Evolutionary conservation across 1,139 yeast species (phyloP), one percentile per base, ranked within the genome.

Genomic region (Blastobotrys aristatus): DNA sequence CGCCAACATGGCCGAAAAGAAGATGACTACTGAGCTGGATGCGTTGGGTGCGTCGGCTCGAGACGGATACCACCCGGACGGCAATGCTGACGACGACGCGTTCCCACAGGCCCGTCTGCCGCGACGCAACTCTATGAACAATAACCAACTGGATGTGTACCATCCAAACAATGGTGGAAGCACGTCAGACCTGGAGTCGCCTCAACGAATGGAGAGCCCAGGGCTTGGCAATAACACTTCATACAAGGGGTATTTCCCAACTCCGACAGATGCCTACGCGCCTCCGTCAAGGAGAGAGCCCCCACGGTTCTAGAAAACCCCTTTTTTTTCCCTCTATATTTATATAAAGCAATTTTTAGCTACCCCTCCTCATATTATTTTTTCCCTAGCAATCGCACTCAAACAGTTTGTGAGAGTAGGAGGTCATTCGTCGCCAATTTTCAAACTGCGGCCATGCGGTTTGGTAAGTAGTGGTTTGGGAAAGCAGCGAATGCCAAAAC

Each of bases 21-120:
- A 51, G 39, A 68, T 67, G 39, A 74, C 75, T 30, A 77, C 86
- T 55, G 97, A 89, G 67, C 75, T 90, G 54, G 82, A 84, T 67
- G 97, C 95, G 3, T 74, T 90, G 53, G 96, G 96, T 47, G 92
- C 85, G 29, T 80, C 94, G 16, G 96, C 94, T 2, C 79, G 88
- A 78, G 85, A 63, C 43, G 70, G 69, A 6, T 49, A 52, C 38
- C 46, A 52, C 11, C 55, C 52, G 14, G 49, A 44, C 6, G 18
- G 27, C 24, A 18, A 22, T 44, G 38, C 31, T 30, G 26, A 24
- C 24, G 37, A 35, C 26, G 59, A 56, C 8, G 48, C 39, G 8
- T 57, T 56, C 53, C 60, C 60, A 3, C 57, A 50, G 34, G 59
- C 60, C 2, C 40, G 56, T 30, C 44, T 57, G 17, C 55, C 60